Evolutionary conservation across 129 eudicot species (phyloP).

Genomic region (Tagetes erecta): DNA sequence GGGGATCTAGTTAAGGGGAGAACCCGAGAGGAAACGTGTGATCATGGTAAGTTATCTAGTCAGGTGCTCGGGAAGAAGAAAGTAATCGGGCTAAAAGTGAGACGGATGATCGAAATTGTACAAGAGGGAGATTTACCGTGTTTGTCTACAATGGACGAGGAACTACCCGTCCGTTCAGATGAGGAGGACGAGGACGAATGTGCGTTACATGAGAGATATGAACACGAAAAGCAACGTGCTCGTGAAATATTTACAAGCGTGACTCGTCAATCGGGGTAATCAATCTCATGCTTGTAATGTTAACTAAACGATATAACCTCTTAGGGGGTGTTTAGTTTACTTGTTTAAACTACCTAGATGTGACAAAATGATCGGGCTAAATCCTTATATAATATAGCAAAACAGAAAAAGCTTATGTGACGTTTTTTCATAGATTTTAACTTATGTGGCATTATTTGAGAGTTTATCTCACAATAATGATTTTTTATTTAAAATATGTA

Average conservation of each 20-base stretch:
- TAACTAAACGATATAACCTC: background rate
- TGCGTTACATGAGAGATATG: background rate
- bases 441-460: too few species aligned
- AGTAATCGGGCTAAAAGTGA: constrained; percentile 11
- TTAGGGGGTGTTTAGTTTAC: background rate
- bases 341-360: background rate
- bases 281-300: background rate
- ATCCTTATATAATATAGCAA: too few species aligned
- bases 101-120: constrained; percentile 21
- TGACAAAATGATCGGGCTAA: background rate
- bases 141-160: constrained; percentile 13
- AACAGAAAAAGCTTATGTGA: too few species aligned
- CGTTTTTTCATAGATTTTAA: too few species aligned
- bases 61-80: constrained; percentile 7
- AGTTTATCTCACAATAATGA: too few species aligned
- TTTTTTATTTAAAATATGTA: too few species aligned
- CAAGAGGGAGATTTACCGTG: constrained; percentile 24
- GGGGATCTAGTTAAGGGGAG: constrained; percentile 26
- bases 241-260: constrained; percentile 14
- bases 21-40: constrained; percentile 11
- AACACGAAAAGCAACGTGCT: background rate
- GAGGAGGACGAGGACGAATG: constrained; percentile 25
- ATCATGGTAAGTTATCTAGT: constrained; percentile 3
- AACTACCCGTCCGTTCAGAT: constrained; percentile 20
- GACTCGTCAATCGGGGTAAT: constrained; percentile 5